These are phyloP conservation scores for Colletotrichum sp. DNA, from an alignment of 2,329 filamentous ascomycete genomes.

Conservation along the genomic window DNA sequence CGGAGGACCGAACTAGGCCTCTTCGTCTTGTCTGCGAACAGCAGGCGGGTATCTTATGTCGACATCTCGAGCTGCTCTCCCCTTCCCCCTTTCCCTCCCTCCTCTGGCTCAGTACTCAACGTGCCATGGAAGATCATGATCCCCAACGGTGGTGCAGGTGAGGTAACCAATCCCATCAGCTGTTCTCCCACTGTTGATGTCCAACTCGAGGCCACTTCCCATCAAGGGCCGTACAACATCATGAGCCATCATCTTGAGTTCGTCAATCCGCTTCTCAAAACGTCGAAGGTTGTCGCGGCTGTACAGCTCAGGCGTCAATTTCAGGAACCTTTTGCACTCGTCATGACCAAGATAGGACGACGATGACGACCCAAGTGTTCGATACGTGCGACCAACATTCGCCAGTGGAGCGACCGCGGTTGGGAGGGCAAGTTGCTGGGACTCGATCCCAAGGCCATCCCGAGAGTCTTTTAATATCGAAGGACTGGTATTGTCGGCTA, in stretches of 20 bases:
- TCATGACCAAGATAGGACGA: constrained; percentile 78
- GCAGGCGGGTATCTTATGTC: background rate
- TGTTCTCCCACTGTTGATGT: constrained; percentile 56
- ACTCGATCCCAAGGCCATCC: constrained; percentile 30
- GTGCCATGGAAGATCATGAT: constrained; percentile 56
- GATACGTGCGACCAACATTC: constrained; percentile 74
- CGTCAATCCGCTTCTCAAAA: constrained; percentile 87
- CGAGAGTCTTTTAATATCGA: constrained; percentile 46
- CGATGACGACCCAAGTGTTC: constrained; percentile 70
- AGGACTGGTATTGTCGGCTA: constrained; percentile 86
- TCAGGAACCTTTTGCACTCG: constrained; percentile 89
- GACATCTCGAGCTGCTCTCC: background rate
- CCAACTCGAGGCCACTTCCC: constrained; percentile 83
- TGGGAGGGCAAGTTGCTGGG: constrained; percentile 37
- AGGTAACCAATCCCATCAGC: constrained; percentile 52
- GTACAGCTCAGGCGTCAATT: constrained; percentile 81
- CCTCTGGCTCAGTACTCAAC: constrained; percentile 33
- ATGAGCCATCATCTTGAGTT: constrained; percentile 82
- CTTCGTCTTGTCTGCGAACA: background rate
- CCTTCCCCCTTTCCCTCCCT: background rate
- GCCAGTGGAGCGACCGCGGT: constrained; percentile 53
- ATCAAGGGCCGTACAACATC: constrained; percentile 86
- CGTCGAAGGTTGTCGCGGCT: constrained; percentile 82
- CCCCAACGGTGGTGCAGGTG: constrained; percentile 53
- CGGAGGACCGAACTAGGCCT: background rate